A percentile compares a stretch with the other conserved stretches of the same genome.
Conservation (phyloP, 1,284 basidiomycete genomes). For the Ustilago tritici region DNA sequence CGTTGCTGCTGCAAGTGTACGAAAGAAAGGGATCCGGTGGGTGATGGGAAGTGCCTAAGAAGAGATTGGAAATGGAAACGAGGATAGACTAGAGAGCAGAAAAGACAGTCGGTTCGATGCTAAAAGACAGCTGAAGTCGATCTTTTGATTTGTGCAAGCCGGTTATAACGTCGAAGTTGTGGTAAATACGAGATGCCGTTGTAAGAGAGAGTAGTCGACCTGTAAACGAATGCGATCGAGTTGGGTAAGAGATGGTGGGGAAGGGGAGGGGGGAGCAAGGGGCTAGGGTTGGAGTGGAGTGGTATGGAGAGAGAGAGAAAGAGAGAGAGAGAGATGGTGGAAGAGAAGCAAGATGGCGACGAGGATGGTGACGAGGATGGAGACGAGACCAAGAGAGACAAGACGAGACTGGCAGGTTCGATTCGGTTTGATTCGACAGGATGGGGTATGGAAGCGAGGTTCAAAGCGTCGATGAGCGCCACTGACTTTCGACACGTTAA, state of each 20-base stretch:
- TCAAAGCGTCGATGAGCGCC: constrained; percentile 12
- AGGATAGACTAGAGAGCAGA: constrained; percentile 16
- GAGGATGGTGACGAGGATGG: constrained; percentile 27
- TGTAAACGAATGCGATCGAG: constrained; percentile 32
- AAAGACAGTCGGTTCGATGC: constrained; percentile 41
- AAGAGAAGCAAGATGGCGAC: constrained; percentile 40
- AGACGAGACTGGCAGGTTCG: constrained; percentile 3
- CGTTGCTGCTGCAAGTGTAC: constrained; percentile 2
- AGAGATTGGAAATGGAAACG: constrained; percentile 6
- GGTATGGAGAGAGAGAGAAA: constrained; percentile 17
- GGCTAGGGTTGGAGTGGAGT: constrained; percentile 8
- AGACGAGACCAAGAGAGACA: constrained; percentile 2
- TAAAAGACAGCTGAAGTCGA: constrained; percentile 20
- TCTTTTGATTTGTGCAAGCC: constrained; percentile 18
- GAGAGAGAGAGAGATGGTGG: constrained; percentile 29
- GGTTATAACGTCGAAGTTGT: constrained; percentile 22
- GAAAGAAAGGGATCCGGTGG: constrained; percentile 14
- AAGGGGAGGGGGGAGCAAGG: constrained; percentile 5
- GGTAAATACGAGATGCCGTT: neutral
- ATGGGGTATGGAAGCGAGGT: constrained; percentile 21
- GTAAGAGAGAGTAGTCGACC: constrained; percentile 28
- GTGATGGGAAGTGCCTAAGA: neutral
- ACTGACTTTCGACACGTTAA: constrained; percentile 6
- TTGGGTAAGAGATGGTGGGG: constrained; percentile 8
- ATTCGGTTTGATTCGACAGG: constrained; percentile 13